phyloP scores from a whole-genome alignment of 129 eudicot species.

The Apium graveolens region DNA sequence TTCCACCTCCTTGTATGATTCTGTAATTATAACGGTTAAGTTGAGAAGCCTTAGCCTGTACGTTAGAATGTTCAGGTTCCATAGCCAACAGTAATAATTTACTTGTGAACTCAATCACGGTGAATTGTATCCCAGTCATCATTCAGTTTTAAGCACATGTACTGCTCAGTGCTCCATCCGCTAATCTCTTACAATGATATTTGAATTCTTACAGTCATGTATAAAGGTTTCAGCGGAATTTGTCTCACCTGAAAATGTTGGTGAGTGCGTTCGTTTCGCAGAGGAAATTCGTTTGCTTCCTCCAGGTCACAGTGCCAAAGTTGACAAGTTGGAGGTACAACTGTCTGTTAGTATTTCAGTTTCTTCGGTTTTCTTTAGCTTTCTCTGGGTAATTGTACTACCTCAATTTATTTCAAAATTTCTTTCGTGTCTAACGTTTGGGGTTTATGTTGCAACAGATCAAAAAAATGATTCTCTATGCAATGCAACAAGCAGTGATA shows the following conservation, averaged over 20 bases:
- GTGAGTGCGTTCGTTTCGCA: conserved; percentile 44
- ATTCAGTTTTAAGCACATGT: background rate
- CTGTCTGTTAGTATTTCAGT: background rate
- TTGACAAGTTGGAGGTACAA: conserved; percentile 50
- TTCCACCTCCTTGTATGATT: too few relatives aligned
- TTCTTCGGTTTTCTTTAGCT: background rate
- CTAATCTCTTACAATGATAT: background rate
- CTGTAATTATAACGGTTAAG: too few relatives aligned
- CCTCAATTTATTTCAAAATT: too few relatives aligned
- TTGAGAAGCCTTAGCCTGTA: background rate
- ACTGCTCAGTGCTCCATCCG: background rate
- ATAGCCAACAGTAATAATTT: too few relatives aligned
- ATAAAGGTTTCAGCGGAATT: conserved; percentile 52
- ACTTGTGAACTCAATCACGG: background rate
- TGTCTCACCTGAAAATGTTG: conserved; percentile 63
- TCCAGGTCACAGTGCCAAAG: conserved; percentile 51
- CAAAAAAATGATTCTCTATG: background rate
- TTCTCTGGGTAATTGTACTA: too few relatives aligned
- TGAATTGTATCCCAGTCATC: background rate
- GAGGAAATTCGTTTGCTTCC: conserved; percentile 53
- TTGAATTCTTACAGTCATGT: conserved; percentile 34
- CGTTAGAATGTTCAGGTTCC: background rate
- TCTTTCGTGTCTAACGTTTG: background rate
- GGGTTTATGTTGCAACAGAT: background rate
- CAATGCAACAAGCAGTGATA: background rate